Percentiles rank a stretch among this genome's conserved stretches.
phyloP scores from a whole-genome alignment of 768 basidiomycete genomes.

The Cystobasidium onofrii region DNA sequence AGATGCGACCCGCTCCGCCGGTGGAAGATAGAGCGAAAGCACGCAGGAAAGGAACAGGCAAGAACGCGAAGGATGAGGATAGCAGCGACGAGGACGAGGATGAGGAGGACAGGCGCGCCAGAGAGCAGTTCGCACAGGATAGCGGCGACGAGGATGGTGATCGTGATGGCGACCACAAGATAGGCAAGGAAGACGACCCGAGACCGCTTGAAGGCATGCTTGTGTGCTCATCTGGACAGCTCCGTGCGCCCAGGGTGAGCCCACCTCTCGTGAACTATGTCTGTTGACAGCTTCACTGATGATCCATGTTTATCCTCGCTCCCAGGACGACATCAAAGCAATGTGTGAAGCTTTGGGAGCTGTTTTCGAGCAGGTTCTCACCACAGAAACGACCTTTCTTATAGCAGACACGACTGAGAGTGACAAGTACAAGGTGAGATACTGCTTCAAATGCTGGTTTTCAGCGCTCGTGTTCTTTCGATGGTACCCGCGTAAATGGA shows the following conservation, averaged over 20 bases:
- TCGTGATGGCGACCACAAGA: background rate
- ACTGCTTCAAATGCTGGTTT: background rate
- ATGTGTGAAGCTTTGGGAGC: conserved; percentile 8
- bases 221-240: conserved; percentile 5
- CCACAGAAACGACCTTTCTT: conserved; percentile 17
- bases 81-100: background rate
- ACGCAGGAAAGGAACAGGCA: background rate
- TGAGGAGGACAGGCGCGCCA: background rate
- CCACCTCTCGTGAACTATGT: background rate
- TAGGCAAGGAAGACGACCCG: background rate
- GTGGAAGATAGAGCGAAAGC: conserved; percentile 15
- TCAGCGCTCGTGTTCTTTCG: background rate
- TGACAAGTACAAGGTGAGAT: conserved; percentile 18
- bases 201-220: conserved; percentile 25
- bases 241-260: conserved; percentile 3
- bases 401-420: conserved; percentile 13
- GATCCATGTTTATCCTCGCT: background rate
- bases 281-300: background rate
- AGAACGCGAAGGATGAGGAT: background rate
- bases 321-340: background rate
- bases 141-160: background rate
- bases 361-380: conserved; percentile 8
- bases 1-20: conserved; percentile 4
- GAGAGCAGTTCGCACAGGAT: conserved; percentile 11
- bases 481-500: background rate